Evolutionary conservation across 257 asterid genomes (phyloP), one percentile per base, ranked within the genome.

Genomic region (Solanum tarijense): DNA sequence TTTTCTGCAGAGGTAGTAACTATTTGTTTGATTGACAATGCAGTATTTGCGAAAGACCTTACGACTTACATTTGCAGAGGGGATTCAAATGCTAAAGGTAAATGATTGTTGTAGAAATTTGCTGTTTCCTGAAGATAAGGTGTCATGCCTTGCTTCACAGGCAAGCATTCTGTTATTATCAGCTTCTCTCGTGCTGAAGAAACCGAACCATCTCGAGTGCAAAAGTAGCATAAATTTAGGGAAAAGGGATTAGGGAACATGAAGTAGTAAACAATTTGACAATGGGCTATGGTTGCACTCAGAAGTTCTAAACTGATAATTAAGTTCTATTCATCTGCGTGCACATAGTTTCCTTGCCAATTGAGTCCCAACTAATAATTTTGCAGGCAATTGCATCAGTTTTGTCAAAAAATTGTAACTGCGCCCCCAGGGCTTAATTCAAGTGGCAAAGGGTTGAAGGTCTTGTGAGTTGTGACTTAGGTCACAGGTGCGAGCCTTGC

Each of bases 81-180:
- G 99, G 66, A 89, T 97, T 88, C 96, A 93, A 89, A 95, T 96
- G 98, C 96, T 97, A 86, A 92, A 92, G 98, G 99, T 94, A 79
- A 79, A 79, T 41, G 25, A 4, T 43, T 79, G n/a, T 5, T 78
- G 62, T 78, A 39, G 9, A 43, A 79, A 78, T 78, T 41, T 12
- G 84, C 25, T 27, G 84, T 79, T 79, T 14, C 35, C 65, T 27
- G 36, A 43, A 79, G 25, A 25, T 43, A 2, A 79, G 25, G 1
- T 79, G 84, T 39, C 46, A 38, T 75, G 23, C 46, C 38, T 38
- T 36, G 32, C n/a, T 75, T 36, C 78, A 65, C 72, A 71, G 4
- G 23, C 39, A 71, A 32, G 82, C 82, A 73, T 20, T 34, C 46
- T 73, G 46, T 34, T 74, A 74, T 36, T 74, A 74, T 74, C 83